Evolutionary conservation across 1,284 basidiomycete species (phyloP).

Genomic region (Amylostereum areolatum): DNA sequence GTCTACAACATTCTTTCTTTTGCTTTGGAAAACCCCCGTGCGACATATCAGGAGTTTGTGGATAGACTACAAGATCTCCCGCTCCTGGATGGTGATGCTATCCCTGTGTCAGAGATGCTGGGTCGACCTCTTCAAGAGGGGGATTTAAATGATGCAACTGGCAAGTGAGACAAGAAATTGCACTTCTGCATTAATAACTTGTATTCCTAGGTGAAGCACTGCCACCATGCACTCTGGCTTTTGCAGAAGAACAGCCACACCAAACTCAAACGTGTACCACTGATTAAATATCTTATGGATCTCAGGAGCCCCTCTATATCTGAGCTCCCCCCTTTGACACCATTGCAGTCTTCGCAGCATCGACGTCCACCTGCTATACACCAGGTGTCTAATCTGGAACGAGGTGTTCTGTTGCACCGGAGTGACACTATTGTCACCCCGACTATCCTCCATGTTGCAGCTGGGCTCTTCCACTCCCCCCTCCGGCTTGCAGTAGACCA

Average conservation of each 20-base stretch:
- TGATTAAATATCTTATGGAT: conserved; percentile 2
- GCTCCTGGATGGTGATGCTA: conserved; percentile 4
- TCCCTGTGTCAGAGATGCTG: conserved; percentile 20
- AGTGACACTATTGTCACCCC: conserved; percentile 45
- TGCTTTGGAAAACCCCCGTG: conserved; percentile 24
- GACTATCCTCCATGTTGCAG: conserved; percentile 34
- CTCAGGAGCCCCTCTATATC: neutral
- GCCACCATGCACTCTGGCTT: conserved; percentile 1
- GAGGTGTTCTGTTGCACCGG: conserved; percentile 32
- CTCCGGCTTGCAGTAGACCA: neutral
- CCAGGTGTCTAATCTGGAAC: conserved; percentile 20
- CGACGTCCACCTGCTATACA: neutral
- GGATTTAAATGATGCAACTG: conserved; percentile 37
- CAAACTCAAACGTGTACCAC: conserved; percentile 5
- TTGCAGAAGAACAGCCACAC: conserved; percentile 1
- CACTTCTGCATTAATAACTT: neutral
- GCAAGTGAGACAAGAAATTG: no score
- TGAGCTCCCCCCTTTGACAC: conserved; percentile 1
- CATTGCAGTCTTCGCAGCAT: neutral
- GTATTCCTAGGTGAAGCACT: conserved; percentile 4
- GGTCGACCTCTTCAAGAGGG: conserved; percentile 24
- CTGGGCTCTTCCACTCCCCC: neutral
- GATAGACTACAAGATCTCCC: conserved; percentile 6
- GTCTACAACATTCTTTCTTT: conserved; percentile 38
- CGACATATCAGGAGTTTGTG: conserved; percentile 34